Conservation (phyloP, 805 yeast genomes). For the Kazachstania bromeliacearum region DNA sequence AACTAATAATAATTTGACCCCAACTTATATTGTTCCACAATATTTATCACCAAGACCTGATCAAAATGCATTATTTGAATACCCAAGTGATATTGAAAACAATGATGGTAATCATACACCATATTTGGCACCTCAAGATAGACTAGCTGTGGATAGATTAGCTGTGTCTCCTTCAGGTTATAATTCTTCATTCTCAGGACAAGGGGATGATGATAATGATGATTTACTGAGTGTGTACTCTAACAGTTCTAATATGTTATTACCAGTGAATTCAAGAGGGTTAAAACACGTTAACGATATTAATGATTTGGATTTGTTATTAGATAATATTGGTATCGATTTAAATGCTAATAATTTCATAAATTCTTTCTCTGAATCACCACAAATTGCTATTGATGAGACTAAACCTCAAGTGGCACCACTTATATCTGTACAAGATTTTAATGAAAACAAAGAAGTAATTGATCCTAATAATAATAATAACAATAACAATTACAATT, state of each 20-base stretch:
- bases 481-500: not conserved
- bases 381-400: not conserved
- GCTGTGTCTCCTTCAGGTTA: conserved; percentile 20
- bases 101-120: conserved; percentile 12
- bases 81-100: conserved; percentile 7
- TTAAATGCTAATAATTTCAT: not conserved
- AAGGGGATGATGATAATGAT: conserved; percentile 21
- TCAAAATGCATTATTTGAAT: not conserved
- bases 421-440: conserved; percentile 21
- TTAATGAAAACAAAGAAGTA: conserved; percentile 8
- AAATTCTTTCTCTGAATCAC: not conserved
- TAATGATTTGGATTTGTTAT: conserved; percentile 15
- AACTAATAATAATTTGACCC: not conserved
- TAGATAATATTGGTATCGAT: conserved; percentile 6
- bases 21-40: not conserved
- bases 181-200: conserved; percentile 4
- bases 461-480: not conserved
- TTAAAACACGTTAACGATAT: conserved; percentile 18
- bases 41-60: conserved; percentile 4
- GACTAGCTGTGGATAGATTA: conserved; percentile 2
- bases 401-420: conserved; percentile 9
- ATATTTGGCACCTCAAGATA: conserved; percentile 14
- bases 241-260: conserved; percentile 10
- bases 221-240: conserved; percentile 26
- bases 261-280: conserved; percentile 22